These are phyloP conservation scores for Malassezia sp. DNA, from an alignment of 1,284 basidiomycete species.

Conservation along the genomic window DNA sequence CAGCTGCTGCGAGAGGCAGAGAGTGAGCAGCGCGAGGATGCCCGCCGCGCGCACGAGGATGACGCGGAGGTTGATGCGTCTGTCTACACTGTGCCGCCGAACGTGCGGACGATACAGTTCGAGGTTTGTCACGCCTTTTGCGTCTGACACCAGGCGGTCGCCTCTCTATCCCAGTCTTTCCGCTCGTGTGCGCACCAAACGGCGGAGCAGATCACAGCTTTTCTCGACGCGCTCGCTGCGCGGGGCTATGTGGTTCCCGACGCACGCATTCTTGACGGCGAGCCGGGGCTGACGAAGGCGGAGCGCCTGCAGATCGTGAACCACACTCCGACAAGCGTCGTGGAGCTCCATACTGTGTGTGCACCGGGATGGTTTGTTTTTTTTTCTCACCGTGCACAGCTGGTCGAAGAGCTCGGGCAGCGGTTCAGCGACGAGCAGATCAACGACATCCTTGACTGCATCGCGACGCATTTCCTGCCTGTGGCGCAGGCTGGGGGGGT, in stretches of 20 bases:
- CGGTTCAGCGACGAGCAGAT: slow-evolving; percentile 16
- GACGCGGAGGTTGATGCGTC: slow-evolving; percentile 21
- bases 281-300: slow-evolving; percentile 66
- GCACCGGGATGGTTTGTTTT: slow-evolving; percentile 80
- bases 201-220: slow-evolving; percentile 56
- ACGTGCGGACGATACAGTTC: slow-evolving; percentile 74
- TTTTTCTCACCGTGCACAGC: slow-evolving; percentile 52
- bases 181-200: slow-evolving; percentile 62
- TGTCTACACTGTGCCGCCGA: slow-evolving; percentile 50
- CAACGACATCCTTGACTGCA: slow-evolving; percentile 7
- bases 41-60: slow-evolving; percentile 43
- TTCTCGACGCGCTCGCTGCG: slow-evolving; percentile 56
- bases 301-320: slow-evolving; percentile 86
- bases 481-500: neutral
- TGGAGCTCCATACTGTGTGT: slow-evolving; percentile 82
- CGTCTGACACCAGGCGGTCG: slow-evolving; percentile 56
- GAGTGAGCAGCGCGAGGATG: slow-evolving; percentile 58
- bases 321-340: slow-evolving; percentile 64
- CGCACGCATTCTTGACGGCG: slow-evolving; percentile 20
- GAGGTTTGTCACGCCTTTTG: slow-evolving; percentile 64
- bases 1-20: slow-evolving; percentile 65
- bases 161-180: slow-evolving; percentile 64
- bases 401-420: slow-evolving; percentile 57
- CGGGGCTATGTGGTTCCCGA: slow-evolving; percentile 24
- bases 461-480: slow-evolving; percentile 6